Percentiles rank a stretch among this genome's conserved stretches.
Evolutionary conservation across 2,329 filamentous ascomycete genomes (phyloP).

Genomic region (Apiospora sp.): DNA sequence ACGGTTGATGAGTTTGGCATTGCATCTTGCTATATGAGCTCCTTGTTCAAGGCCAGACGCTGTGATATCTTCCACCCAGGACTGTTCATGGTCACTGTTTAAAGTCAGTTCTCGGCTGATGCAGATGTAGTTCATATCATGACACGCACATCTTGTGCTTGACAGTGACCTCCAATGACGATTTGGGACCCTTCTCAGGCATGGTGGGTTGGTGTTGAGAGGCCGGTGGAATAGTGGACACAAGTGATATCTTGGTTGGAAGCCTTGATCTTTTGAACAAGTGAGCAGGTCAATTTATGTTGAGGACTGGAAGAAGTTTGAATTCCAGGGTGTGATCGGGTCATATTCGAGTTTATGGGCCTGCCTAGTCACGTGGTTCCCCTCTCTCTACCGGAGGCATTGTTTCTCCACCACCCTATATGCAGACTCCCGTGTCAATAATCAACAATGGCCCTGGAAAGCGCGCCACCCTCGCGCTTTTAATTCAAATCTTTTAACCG

Average conservation of each 20-base stretch:
- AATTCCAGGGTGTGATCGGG: background rate
- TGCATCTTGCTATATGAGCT: background rate
- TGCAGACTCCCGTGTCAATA: too few relatives aligned
- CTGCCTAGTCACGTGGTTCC: too few relatives aligned
- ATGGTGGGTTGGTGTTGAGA: background rate
- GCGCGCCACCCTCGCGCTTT: too few relatives aligned
- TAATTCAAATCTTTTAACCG: too few relatives aligned
- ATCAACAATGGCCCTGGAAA: too few relatives aligned
- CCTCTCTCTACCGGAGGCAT: too few relatives aligned
- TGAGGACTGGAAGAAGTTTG: background rate
- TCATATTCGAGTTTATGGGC: background rate
- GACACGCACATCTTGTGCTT: background rate
- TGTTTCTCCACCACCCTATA: too few relatives aligned
- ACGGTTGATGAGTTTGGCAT: conserved; percentile 28
- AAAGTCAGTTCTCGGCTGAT: background rate
- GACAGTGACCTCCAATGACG: background rate
- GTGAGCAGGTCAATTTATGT: too few relatives aligned
- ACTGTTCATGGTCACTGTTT: background rate
- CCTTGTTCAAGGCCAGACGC: background rate
- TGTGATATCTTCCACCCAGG: background rate
- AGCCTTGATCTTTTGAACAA: too few relatives aligned
- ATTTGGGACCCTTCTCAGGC: background rate
- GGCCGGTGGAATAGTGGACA: background rate
- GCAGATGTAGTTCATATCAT: background rate
- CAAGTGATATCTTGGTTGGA: background rate